Conservation (phyloP, 192 early-diverging fungal species). For the Backusella luteola region DNA sequence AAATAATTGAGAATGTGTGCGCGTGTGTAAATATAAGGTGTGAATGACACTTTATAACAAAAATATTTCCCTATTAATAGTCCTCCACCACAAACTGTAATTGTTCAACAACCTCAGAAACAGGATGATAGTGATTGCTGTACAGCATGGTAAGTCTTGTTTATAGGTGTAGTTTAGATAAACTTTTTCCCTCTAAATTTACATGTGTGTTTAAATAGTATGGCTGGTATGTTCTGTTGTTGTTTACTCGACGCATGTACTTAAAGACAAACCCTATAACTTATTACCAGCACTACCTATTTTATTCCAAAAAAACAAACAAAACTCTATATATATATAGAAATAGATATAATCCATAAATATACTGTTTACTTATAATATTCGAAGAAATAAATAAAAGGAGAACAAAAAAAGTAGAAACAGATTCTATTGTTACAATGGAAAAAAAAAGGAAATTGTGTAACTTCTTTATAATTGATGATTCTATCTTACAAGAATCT, state of each 20-base stretch:
- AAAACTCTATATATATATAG: background rate
- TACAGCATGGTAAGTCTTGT: background rate
- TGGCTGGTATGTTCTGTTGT: background rate
- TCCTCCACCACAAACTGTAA: constrained; percentile 4
- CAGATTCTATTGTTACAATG: background rate
- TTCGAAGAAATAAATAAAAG: background rate
- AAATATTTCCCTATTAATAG: background rate
- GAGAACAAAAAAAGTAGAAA: background rate
- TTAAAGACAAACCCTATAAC: background rate
- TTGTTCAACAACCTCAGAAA: background rate
- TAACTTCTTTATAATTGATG: background rate
- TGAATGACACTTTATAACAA: background rate
- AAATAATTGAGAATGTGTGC: background rate
- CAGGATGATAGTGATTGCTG: background rate
- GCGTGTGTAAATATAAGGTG: background rate
- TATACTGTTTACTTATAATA: constrained; percentile 6
- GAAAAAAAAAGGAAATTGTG: background rate
- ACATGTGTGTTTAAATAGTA: background rate
- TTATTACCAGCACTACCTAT: background rate
- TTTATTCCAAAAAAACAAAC: background rate
- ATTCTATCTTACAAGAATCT: background rate
- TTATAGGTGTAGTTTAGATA: background rate
- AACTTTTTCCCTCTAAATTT: background rate
- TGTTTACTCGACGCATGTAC: constrained; percentile 5
- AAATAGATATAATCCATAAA: background rate